phyloP scores from a whole-genome alignment of 805 yeast species.

The Cyberlindnera xishuangbannaensis region DNA sequence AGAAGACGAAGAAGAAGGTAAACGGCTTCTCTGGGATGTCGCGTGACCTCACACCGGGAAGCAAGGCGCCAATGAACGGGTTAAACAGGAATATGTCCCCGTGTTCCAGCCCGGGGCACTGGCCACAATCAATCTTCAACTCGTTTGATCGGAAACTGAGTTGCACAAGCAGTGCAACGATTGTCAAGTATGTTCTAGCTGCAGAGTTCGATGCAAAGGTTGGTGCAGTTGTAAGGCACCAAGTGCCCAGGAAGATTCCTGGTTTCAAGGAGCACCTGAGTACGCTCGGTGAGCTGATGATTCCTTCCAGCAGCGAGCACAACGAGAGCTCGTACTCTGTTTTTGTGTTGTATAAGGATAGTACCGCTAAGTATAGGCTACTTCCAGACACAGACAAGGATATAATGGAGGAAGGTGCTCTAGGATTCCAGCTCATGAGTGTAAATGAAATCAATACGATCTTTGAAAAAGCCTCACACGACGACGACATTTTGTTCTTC shows the following conservation, averaged over 20 bases:
- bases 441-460: conserved; percentile 19
- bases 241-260: conserved; percentile 44
- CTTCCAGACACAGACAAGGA: conserved; percentile 19
- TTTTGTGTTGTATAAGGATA: conserved; percentile 44
- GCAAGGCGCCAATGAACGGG: conserved; percentile 1
- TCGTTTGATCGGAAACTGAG: conserved; percentile 4
- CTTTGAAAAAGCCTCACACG: conserved; percentile 14
- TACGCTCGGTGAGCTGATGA: conserved; percentile 48
- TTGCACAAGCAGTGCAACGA: conserved; percentile 15
- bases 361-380: conserved; percentile 15
- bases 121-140: background rate
- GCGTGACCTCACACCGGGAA: conserved; percentile 6
- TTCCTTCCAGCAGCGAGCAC: conserved; percentile 55
- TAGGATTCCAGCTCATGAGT: conserved; percentile 10
- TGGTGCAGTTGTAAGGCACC: conserved; percentile 63
- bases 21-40: conserved; percentile 1
- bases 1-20: no score
- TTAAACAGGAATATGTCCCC: background rate
- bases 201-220: conserved; percentile 76
- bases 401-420: conserved; percentile 9
- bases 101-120: no score
- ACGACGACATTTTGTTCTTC: conserved; percentile 42
- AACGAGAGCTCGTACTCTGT: conserved; percentile 54
- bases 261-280: conserved; percentile 30
- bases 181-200: conserved; percentile 53